A percentile compares a stretch with the other conserved stretches of the same genome.
These are phyloP conservation scores for Penicillium digitatum DNA, from an alignment of 2,329 filamentous ascomycete species.

Conservation along the genomic window DNA sequence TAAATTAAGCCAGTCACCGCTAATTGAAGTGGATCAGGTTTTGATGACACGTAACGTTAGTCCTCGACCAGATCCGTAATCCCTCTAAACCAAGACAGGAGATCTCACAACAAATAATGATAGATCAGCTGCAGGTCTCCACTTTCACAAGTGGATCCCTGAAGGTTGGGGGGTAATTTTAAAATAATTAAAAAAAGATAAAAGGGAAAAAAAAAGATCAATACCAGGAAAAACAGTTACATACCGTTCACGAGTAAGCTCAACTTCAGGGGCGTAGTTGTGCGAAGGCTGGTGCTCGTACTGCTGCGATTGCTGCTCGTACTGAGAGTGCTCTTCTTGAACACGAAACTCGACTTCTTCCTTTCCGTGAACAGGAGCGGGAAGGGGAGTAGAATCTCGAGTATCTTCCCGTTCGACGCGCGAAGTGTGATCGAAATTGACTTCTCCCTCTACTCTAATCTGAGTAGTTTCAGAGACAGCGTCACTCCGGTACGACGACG, in stretches of 20 bases:
- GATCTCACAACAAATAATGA: conserved; percentile 19
- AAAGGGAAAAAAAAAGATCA: background rate
- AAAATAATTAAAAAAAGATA: background rate
- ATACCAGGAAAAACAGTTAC: conserved; percentile 16
- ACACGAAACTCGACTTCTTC: conserved; percentile 86
- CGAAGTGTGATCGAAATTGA: conserved; percentile 68
- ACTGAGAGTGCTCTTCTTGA: conserved; percentile 30
- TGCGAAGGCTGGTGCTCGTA: background rate
- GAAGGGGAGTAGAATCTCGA: conserved; percentile 65
- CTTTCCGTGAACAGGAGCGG: conserved; percentile 61
- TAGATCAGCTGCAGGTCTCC: conserved; percentile 11
- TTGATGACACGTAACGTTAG: conserved; percentile 26
- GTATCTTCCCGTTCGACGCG: conserved; percentile 98
- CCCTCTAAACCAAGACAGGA: conserved; percentile 24
- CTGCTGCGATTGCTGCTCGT: conserved; percentile 9
- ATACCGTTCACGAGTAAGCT: conserved; percentile 51
- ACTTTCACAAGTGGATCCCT: conserved; percentile 8
- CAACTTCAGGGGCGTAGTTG: conserved; percentile 42
- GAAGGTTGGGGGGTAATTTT: background rate
- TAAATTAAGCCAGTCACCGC: conserved; percentile 25
- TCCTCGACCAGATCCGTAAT: conserved; percentile 19
- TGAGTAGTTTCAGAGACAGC: conserved; percentile 62
- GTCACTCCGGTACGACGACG: conserved; percentile 88
- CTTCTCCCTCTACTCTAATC: conserved; percentile 84
- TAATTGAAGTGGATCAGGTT: conserved; percentile 26